Evolutionary conservation across 2,329 filamentous ascomycete species (phyloP).

Genomic region (Lecanoromycetidae sp.): DNA sequence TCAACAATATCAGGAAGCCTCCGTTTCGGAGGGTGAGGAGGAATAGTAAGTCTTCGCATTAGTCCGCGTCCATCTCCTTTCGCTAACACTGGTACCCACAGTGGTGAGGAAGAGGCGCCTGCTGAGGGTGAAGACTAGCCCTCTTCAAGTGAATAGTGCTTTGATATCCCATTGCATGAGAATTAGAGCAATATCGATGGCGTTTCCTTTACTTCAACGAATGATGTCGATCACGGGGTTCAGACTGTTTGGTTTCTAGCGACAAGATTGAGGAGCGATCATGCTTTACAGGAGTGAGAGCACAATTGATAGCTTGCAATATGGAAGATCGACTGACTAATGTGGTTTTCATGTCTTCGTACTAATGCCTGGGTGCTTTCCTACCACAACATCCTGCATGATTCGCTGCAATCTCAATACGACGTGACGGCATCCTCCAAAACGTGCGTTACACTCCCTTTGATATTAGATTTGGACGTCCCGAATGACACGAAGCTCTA

Average conservation of each 20-base stretch:
- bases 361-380: too few relatives aligned
- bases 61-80: background rate
- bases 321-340: background rate
- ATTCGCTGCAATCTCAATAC: too few relatives aligned
- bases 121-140: constrained; percentile 58
- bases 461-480: too few relatives aligned
- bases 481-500: too few relatives aligned
- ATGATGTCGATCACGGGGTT: constrained; percentile 14
- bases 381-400: too few relatives aligned
- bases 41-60: constrained; percentile 48
- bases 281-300: constrained; percentile 1
- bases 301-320: background rate
- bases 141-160: background rate
- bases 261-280: constrained; percentile 10
- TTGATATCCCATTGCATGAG: background rate
- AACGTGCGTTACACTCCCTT: too few relatives aligned
- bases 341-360: background rate
- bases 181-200: background rate
- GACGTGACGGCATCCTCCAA: too few relatives aligned
- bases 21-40: constrained; percentile 93
- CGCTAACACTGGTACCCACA: constrained; percentile 11
- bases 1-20: constrained; percentile 99
- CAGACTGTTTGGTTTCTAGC: constrained; percentile 13
- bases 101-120: constrained; percentile 61
- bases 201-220: constrained; percentile 8